These are phyloP conservation scores for Mortierella sp. DNA, from an alignment of 371 early-diverging fungal species.

Conservation along the genomic window DNA sequence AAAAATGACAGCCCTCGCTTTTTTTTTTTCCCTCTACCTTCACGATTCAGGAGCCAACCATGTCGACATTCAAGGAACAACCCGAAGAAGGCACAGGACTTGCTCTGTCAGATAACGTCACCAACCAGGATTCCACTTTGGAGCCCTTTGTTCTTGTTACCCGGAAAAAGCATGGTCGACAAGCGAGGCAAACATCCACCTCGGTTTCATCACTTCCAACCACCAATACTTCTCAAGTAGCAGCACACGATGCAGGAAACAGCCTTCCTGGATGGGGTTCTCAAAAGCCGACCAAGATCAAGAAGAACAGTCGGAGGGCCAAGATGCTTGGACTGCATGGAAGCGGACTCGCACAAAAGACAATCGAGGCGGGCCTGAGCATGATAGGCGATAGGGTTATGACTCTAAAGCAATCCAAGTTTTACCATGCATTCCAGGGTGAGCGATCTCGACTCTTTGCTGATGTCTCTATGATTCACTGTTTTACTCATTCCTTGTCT, in stretches of 20 bases:
- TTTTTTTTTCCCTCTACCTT: too few relatives aligned
- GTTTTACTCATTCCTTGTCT: too few relatives aligned
- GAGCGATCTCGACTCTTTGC: background rate
- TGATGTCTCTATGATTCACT: background rate
- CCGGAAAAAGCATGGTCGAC: slow-evolving; percentile 23
- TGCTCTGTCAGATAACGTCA: background rate
- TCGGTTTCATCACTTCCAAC: background rate
- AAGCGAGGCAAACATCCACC: background rate
- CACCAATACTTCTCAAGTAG: background rate
- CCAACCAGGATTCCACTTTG: background rate
- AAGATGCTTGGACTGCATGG: slow-evolving; percentile 26
- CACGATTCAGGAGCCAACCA: too few relatives aligned
- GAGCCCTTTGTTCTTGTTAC: slow-evolving; percentile 40
- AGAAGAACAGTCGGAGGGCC: slow-evolving; percentile 45
- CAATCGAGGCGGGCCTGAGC: slow-evolving; percentile 30
- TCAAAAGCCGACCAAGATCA: slow-evolving; percentile 20
- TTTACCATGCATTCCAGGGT: slow-evolving; percentile 42
- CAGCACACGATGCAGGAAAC: background rate
- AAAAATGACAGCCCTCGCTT: too few relatives aligned
- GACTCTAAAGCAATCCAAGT: slow-evolving; percentile 36
- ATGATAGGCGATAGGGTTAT: slow-evolving; percentile 27
- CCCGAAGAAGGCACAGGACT: background rate
- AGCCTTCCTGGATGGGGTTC: slow-evolving; percentile 41
- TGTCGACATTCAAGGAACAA: slow-evolving; percentile 10
- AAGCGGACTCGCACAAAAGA: slow-evolving; percentile 5